phyloP scores from a whole-genome alignment of 225 moss, liverwort and hornwort genomes.

The Pleurozium schreberi region DNA sequence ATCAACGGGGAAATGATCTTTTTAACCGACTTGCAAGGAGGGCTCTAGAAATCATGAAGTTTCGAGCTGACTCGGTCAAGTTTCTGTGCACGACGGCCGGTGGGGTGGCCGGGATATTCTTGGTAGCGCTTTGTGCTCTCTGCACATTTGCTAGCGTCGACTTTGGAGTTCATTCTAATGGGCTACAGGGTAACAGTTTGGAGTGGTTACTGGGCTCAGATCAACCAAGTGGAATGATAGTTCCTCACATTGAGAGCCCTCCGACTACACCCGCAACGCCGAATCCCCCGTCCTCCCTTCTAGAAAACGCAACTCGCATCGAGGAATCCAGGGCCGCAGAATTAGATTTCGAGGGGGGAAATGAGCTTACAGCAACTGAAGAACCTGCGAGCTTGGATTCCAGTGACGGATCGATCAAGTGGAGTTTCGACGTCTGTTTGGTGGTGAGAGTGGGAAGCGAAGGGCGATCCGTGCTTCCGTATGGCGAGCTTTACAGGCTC shows the following conservation, averaged over 20 bases:
- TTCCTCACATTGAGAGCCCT: background rate
- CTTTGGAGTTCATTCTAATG: background rate
- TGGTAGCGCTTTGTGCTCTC: background rate
- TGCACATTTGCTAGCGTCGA: background rate
- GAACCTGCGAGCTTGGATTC: background rate
- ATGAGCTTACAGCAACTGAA: background rate
- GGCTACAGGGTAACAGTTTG: background rate
- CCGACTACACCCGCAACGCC: background rate
- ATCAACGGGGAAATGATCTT: background rate
- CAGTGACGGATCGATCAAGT: background rate
- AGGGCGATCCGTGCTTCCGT: background rate
- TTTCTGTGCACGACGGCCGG: background rate
- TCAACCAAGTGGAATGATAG: background rate
- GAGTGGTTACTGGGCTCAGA: slow-evolving; percentile 4
- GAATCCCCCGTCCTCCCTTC: background rate
- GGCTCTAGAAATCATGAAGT: background rate
- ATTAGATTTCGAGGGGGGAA: background rate
- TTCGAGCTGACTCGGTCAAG: background rate
- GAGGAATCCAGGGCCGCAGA: background rate
- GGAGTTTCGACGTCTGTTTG: slow-evolving; percentile 22
- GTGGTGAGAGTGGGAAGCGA: background rate
- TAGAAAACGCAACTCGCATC: background rate
- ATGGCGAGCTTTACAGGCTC: slow-evolving; percentile 26
- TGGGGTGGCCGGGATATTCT: background rate
- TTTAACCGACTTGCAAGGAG: background rate